Evolutionary conservation across 352 stramenopile species (phyloP).

Genomic region (Phytophthora tentaculata): DNA sequence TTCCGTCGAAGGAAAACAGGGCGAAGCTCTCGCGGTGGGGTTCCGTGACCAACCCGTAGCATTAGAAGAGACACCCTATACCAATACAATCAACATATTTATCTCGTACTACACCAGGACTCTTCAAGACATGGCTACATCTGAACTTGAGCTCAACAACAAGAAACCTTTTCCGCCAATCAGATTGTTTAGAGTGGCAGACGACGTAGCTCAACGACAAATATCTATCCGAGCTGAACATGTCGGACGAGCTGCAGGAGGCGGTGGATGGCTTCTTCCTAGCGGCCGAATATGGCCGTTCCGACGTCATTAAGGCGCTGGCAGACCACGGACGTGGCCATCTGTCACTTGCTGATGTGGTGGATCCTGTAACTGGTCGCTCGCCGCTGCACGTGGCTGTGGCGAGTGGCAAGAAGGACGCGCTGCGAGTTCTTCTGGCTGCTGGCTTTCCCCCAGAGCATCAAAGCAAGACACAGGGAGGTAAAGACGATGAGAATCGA

Average conservation of each 20-base stretch:
- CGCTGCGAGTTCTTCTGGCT: slow-evolving; percentile 77
- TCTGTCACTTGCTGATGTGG: slow-evolving; percentile 56
- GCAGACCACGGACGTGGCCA: slow-evolving; percentile 64
- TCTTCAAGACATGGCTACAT: too few species aligned
- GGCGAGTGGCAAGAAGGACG: slow-evolving; percentile 73
- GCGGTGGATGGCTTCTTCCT: slow-evolving; percentile 84
- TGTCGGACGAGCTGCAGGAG: slow-evolving; percentile 62
- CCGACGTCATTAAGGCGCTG: slow-evolving; percentile 87
- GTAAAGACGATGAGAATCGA: slow-evolving; percentile 20
- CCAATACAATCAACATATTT: slow-evolving; percentile 30
- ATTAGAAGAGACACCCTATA: slow-evolving; percentile 19
- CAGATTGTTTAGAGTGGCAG: slow-evolving; percentile 30
- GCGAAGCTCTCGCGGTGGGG: slow-evolving; percentile 46
- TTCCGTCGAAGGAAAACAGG: slow-evolving; percentile 45
- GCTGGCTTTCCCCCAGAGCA: slow-evolving; percentile 75
- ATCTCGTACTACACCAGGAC: too few species aligned
- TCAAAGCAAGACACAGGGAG: slow-evolving; percentile 34
- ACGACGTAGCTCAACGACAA: slow-evolving; percentile 13
- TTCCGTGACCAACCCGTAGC: slow-evolving; percentile 6
- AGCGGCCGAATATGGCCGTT: slow-evolving; percentile 79
- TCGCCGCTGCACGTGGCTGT: slow-evolving; percentile 84
- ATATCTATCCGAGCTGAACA: slow-evolving; percentile 6
- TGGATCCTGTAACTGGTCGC: slow-evolving; percentile 66
- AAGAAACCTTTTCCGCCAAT: slow-evolving; percentile 31
- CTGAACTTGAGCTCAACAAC: too few species aligned